Evolutionary conservation across 805 yeast genomes (phyloP).

Genomic region (Pichia thaimueangensis): DNA sequence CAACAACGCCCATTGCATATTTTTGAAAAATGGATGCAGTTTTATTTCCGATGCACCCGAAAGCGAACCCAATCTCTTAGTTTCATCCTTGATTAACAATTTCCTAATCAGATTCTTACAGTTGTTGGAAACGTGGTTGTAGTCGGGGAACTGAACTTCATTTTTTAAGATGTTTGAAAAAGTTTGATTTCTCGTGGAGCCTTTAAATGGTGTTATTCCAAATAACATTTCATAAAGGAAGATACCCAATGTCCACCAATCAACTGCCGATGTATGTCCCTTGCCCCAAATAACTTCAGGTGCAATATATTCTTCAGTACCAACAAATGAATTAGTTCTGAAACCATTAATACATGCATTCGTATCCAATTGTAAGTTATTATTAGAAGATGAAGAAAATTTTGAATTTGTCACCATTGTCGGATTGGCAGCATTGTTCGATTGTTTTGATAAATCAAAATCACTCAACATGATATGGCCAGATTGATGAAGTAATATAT

Average conservation of each 20-base stretch:
- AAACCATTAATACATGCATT: constrained; percentile 94
- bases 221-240: constrained; percentile 89
- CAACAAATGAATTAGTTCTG: constrained; percentile 95
- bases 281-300: constrained; percentile 97
- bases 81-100: constrained; percentile 81
- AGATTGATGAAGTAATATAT: constrained; percentile 86
- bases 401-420: constrained; percentile 41
- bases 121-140: constrained; percentile 49
- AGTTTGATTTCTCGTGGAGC: constrained; percentile 79
- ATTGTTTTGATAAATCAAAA: constrained; percentile 90
- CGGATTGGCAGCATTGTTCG: constrained; percentile 71
- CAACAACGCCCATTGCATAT: constrained; percentile 89
- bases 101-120: constrained; percentile 80
- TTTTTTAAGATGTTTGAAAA: constrained; percentile 80
- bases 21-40: constrained; percentile 85
- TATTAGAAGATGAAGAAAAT: constrained; percentile 29
- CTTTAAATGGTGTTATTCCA: constrained; percentile 96
- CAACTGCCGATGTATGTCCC: constrained; percentile 97
- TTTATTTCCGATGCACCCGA: constrained; percentile 95
- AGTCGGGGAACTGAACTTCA: constrained; percentile 75
- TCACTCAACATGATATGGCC: constrained; percentile 98
- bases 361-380: constrained; percentile 73
- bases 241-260: constrained; percentile 99
- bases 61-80: constrained; percentile 81
- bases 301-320: constrained; percentile 97